phyloP scores from a whole-genome alignment of 257 asterid genomes.

The Ehretia macrophylla region DNA sequence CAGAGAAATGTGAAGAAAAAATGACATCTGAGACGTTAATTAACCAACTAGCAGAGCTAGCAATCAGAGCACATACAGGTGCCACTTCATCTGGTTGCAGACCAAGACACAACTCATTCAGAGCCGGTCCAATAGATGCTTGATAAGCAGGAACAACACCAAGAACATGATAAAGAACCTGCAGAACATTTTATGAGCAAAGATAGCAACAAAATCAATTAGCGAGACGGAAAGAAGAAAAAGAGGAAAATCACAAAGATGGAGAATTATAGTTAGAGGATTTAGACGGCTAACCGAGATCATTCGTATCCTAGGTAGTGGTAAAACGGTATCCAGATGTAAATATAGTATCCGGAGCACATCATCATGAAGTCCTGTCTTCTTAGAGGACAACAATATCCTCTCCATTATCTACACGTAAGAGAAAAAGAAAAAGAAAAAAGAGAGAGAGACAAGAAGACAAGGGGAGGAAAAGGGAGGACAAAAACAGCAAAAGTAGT shows the following conservation, averaged over 20 bases:
- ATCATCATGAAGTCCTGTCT: conserved; percentile 84
- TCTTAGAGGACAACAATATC: conserved; percentile 78
- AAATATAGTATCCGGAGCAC: conserved; percentile 80
- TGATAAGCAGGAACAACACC: conserved; percentile 93
- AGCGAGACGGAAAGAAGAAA: neutral
- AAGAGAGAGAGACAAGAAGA: conserved; percentile 7
- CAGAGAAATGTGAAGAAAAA: conserved; percentile 19
- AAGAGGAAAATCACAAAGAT: neutral
- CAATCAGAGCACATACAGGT: conserved; percentile 50
- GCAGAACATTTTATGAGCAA: conserved; percentile 31
- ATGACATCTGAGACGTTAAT: conserved; percentile 8
- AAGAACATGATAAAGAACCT: conserved; percentile 93
- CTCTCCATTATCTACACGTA: conserved; percentile 72
- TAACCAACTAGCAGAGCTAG: conserved; percentile 17
- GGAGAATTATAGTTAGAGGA: conserved; percentile 2
- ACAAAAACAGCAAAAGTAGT: neutral
- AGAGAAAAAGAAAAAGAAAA: conserved; percentile 6
- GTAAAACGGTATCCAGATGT: conserved; percentile 92
- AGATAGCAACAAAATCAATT: conserved; percentile 10
- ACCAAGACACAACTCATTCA: conserved; percentile 97
- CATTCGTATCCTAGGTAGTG: conserved; percentile 92
- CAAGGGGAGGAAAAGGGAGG: neutral
- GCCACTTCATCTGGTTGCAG: conserved; percentile 91
- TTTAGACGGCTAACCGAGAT: conserved; percentile 58
- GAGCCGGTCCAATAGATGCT: conserved; percentile 70